Percentiles rank a stretch among this genome's conserved stretches.
phyloP scores from a whole-genome alignment of 2,329 filamentous ascomycete species.

The Aphanoascus verrucosus region DNA sequence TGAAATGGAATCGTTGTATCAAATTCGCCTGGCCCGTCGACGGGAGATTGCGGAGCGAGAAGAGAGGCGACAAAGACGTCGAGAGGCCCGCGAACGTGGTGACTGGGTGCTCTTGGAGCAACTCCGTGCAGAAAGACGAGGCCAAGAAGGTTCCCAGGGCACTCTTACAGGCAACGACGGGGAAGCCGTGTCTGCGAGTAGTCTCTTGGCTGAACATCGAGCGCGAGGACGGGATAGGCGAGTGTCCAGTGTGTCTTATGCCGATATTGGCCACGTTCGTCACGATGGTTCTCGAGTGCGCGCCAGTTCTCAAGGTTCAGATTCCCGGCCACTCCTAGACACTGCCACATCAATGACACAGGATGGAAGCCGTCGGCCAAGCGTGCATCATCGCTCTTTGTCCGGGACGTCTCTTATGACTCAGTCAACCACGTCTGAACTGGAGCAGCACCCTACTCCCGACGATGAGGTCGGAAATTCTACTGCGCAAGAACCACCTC shows the following conservation, averaged over 20 bases:
- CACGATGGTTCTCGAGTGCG: constrained; percentile 42
- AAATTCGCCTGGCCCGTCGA: constrained; percentile 70
- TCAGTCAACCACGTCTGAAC: constrained; percentile 21
- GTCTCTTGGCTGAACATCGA: constrained; percentile 36
- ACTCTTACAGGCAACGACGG: constrained; percentile 30
- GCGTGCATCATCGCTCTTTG: constrained; percentile 24
- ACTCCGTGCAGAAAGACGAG: constrained; percentile 47
- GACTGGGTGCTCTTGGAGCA: constrained; percentile 60
- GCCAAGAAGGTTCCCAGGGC: constrained; percentile 36
- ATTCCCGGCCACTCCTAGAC: constrained; percentile 37
- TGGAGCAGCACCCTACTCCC: constrained; percentile 19
- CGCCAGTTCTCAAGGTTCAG: constrained; percentile 38
- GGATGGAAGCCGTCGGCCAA: constrained; percentile 20
- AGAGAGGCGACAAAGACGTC: constrained; percentile 56
- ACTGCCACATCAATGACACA: constrained; percentile 28
- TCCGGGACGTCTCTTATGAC: constrained; percentile 30
- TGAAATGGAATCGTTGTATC: constrained; percentile 87
- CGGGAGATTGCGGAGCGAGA: constrained; percentile 67
- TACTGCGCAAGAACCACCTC: constrained; percentile 31
- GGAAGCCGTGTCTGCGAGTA: constrained; percentile 25
- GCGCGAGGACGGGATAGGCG: constrained; percentile 35
- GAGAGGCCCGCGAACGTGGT: constrained; percentile 60
- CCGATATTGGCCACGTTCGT: constrained; percentile 38
- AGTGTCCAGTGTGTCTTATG: constrained; percentile 41
- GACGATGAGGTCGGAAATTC: constrained; percentile 30